These are phyloP conservation scores for Pythium guiyangense DNA, from an alignment of 352 stramenopile genomes.

Conservation along the genomic window DNA sequence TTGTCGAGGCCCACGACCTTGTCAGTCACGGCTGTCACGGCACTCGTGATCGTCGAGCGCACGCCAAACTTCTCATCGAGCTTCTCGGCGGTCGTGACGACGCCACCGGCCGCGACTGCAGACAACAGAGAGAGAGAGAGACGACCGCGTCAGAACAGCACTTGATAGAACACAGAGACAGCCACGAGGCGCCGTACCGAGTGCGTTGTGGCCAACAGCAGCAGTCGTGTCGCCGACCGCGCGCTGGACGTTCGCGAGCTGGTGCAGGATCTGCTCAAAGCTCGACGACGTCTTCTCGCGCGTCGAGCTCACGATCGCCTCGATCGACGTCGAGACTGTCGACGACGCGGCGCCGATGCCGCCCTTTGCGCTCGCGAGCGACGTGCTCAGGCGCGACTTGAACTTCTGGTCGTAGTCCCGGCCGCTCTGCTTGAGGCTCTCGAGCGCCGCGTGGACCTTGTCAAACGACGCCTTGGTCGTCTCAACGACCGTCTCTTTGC, in stretches of 20 bases:
- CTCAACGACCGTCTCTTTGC: conserved; percentile 41
- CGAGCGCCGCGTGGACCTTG: conserved; percentile 47
- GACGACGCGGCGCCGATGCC: conserved; percentile 29
- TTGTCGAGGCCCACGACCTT: conserved; percentile 54
- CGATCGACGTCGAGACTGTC: conserved; percentile 60
- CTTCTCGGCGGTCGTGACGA: conserved; percentile 53
- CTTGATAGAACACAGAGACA: too few species aligned
- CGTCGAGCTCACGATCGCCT: conserved; percentile 58
- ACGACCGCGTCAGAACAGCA: too few species aligned
- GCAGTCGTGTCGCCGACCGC: conserved; percentile 24
- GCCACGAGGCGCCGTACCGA: conserved; percentile 3
- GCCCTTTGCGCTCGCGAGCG: conserved; percentile 37
- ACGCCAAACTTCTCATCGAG: conserved; percentile 58
- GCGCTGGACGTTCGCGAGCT: conserved; percentile 42
- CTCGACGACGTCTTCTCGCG: conserved; percentile 46
- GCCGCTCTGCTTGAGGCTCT: conserved; percentile 52
- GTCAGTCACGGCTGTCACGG: conserved; percentile 40
- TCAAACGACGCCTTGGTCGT: conserved; percentile 50
- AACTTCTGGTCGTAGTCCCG: conserved; percentile 69
- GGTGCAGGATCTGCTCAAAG: conserved; percentile 57
- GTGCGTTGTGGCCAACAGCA: conserved; percentile 6
- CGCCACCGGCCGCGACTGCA: conserved; percentile 41
- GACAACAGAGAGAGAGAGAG: too few species aligned
- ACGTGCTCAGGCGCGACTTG: conserved; percentile 13
- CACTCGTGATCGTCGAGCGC: conserved; percentile 7